Percentiles rank a stretch among this genome's conserved stretches.
These are phyloP conservation scores for Rhodotorula sp. DNA, from an alignment of 1,284 basidiomycete genomes.

Conservation along the genomic window DNA sequence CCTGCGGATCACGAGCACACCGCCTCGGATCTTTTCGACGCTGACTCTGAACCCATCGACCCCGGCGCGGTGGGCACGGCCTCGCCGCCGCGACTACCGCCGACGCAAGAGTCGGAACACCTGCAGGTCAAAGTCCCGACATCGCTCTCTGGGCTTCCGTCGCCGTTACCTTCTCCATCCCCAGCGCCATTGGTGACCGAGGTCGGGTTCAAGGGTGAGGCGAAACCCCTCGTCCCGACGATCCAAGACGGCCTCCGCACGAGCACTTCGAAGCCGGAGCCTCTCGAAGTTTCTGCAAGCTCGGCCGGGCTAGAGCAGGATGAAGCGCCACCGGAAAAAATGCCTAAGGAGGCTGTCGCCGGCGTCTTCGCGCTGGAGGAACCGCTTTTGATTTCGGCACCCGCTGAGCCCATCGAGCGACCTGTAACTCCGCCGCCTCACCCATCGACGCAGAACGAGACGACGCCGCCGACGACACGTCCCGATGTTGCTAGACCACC, in stretches of 20 bases:
- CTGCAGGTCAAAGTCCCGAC: conserved; percentile 20
- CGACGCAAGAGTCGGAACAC: conserved; percentile 14
- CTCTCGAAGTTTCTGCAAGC: too few relatives aligned
- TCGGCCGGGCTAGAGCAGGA: too few relatives aligned
- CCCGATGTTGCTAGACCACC: background rate
- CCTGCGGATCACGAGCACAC: too few relatives aligned
- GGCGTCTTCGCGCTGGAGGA: too few relatives aligned
- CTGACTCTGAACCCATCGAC: background rate
- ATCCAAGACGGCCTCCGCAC: too few relatives aligned
- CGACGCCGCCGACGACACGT: background rate
- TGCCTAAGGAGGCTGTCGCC: too few relatives aligned
- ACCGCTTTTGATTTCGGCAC: fast-evolving
- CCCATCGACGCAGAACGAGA: background rate
- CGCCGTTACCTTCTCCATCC: conserved; percentile 8
- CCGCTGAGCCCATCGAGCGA: too few relatives aligned
- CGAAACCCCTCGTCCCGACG: too few relatives aligned
- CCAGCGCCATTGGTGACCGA: background rate
- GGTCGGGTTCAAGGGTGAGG: background rate
- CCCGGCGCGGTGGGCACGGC: background rate
- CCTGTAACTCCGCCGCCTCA: too few relatives aligned
- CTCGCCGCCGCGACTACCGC: background rate
- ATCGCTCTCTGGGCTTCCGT: conserved; percentile 9
- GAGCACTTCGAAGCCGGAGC: too few relatives aligned
- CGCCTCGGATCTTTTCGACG: too few relatives aligned
- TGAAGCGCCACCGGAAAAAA: too few relatives aligned